Percentiles rank a stretch among this genome's conserved stretches.
Evolutionary conservation across 345 rosid species (phyloP).

Genomic region (Citrus inodora): DNA sequence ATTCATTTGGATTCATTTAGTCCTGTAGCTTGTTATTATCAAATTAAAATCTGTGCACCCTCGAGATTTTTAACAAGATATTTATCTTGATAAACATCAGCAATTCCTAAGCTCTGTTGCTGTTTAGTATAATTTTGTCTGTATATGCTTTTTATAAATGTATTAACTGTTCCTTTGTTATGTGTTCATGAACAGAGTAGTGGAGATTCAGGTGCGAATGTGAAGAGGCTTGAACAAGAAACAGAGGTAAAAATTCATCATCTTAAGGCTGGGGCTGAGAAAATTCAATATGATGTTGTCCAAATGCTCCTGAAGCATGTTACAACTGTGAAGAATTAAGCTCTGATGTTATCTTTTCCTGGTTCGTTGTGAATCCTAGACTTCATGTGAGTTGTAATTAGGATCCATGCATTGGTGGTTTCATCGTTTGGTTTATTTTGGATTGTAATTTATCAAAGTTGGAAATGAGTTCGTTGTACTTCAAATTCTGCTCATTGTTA

Average conservation of each 20-base stretch:
- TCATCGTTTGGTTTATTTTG: neutral
- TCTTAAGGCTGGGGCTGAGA: conserved; percentile 48
- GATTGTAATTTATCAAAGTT: neutral
- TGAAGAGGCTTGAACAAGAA: conserved; percentile 86
- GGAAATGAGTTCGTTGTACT: neutral
- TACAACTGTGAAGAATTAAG: conserved; percentile 75
- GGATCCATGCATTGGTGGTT: neutral
- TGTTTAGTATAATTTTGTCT: neutral
- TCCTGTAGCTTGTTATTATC: neutral
- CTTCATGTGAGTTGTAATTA: neutral
- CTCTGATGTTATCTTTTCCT: neutral
- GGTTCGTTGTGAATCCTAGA: neutral
- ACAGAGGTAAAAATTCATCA: conserved; percentile 64
- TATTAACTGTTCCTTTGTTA: neutral
- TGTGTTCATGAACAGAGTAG: conserved; percentile 51
- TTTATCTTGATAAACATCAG: neutral
- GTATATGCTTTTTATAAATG: neutral
- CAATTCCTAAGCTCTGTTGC: neutral
- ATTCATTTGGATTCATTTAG: neutral
- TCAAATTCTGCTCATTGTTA: neutral
- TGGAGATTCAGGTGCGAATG: conserved; percentile 93
- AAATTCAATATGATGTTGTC: conserved; percentile 72
- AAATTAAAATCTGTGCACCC: neutral
- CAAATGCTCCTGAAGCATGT: conserved; percentile 87
- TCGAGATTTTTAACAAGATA: neutral